A percentile compares a stretch with the other conserved stretches of the same genome.
phyloP scores from a whole-genome alignment of 2,329 filamentous ascomycete genomes.

The Pseudohalonectria lignicola region DNA sequence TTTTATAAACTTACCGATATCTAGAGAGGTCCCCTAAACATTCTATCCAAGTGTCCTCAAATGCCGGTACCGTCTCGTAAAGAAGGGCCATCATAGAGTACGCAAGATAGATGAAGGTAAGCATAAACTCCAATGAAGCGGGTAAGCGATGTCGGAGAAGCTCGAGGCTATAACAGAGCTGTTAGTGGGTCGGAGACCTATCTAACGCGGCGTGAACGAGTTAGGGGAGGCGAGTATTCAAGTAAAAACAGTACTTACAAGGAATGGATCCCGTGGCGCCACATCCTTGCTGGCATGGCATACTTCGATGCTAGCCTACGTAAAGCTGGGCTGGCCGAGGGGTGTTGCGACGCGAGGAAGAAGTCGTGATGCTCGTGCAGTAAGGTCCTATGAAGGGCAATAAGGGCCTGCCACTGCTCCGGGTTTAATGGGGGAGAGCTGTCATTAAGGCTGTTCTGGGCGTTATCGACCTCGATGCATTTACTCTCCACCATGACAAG shows the following conservation, averaged over 20 bases:
- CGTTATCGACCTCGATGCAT: conserved; percentile 72
- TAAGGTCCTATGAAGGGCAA: conserved; percentile 69
- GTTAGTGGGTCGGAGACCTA: too few relatives aligned
- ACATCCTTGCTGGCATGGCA: conserved; percentile 87
- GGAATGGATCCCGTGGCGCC: conserved; percentile 82
- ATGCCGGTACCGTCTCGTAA: conserved; percentile 73
- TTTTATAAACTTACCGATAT: conserved; percentile 34
- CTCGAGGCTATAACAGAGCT: too few relatives aligned
- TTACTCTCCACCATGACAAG: conserved; percentile 80
- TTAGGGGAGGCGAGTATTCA: too few relatives aligned
- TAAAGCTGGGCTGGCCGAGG: conserved; percentile 59
- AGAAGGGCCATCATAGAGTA: conserved; percentile 86
- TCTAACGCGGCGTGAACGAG: too few relatives aligned
- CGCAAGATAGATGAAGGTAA: conserved; percentile 78
- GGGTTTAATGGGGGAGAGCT: conserved; percentile 36
- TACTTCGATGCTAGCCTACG: conserved; percentile 66
- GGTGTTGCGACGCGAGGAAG: conserved; percentile 80
- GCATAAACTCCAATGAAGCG: conserved; percentile 74
- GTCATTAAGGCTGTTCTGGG: conserved; percentile 30
- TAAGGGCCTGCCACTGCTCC: conserved; percentile 77
- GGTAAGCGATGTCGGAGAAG: conserved; percentile 65
- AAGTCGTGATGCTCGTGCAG: conserved; percentile 80
- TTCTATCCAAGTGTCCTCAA: conserved; percentile 87
- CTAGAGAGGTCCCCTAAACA: conserved; percentile 78
- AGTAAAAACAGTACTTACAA: too few relatives aligned